Conservation (phyloP, 164 flowering plant species). For the Euptelea pleiosperma region DNA sequence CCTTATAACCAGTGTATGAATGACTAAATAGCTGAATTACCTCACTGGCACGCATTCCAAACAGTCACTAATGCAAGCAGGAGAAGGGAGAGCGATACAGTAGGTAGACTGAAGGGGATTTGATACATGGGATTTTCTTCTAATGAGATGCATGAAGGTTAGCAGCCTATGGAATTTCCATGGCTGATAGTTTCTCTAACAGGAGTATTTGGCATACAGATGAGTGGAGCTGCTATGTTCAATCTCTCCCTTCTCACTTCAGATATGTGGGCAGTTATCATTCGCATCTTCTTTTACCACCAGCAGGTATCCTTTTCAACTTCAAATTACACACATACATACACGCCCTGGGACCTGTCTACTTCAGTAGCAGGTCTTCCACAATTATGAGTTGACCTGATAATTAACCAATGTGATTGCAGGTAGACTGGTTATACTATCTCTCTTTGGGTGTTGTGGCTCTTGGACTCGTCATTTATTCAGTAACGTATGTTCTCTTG, state of each 20-base stretch:
- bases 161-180: too few relatives aligned
- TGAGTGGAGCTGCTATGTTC: constrained; percentile 64
- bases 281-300: constrained; percentile 61
- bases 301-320: constrained; percentile 43
- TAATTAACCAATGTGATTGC: constrained; percentile 21
- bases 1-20: too few relatives aligned
- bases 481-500: constrained; percentile 41
- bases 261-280: constrained; percentile 79
- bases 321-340: too few relatives aligned
- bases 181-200: constrained; percentile 8
- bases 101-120: too few relatives aligned
- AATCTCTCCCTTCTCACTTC: constrained; percentile 76
- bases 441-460: constrained; percentile 49
- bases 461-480: constrained; percentile 63
- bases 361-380: background rate
- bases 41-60: too few relatives aligned
- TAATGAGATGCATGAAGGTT: too few relatives aligned
- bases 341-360: too few relatives aligned
- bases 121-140: too few relatives aligned
- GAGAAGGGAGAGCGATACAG: too few relatives aligned
- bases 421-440: constrained; percentile 81
- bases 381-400: background rate
- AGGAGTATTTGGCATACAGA: constrained; percentile 27
- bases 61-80: too few relatives aligned
- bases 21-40: too few relatives aligned